Evolutionary conservation across 2,329 filamentous ascomycete species (phyloP).

Genomic region (Fusarium tuaranense): DNA sequence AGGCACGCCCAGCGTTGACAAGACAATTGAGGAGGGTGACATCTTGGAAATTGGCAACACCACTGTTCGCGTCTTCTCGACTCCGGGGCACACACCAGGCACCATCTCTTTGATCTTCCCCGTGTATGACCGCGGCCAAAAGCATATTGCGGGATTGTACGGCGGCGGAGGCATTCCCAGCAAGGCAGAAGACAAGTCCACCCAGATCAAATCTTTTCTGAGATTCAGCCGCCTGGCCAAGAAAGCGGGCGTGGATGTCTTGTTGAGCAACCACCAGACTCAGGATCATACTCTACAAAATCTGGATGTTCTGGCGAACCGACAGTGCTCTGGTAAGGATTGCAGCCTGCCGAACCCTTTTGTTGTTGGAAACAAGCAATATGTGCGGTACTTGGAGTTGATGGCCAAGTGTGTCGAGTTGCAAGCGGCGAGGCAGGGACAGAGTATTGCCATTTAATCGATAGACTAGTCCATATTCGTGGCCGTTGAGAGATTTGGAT

Average conservation of each 20-base stretch:
- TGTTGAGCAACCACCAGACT: conserved; percentile 39
- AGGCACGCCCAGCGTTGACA: conserved; percentile 12
- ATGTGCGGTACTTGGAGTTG: conserved; percentile 22
- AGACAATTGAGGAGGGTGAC: conserved; percentile 24
- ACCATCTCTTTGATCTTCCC: conserved; percentile 39
- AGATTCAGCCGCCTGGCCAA: conserved; percentile 21
- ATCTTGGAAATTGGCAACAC: conserved; percentile 39
- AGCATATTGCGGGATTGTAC: conserved; percentile 39
- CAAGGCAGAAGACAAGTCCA: conserved; percentile 27
- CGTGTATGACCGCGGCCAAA: conserved; percentile 31
- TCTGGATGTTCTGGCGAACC: conserved; percentile 24
- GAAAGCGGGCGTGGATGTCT: conserved; percentile 26
- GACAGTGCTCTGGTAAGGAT: conserved; percentile 10
- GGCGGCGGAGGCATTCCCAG: conserved; percentile 38
- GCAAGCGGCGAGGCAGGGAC: conserved; percentile 3
- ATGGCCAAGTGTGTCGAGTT: conserved; percentile 30
- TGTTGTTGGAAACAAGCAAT: conserved; percentile 25
- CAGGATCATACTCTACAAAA: conserved; percentile 38
- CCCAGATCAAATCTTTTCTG: conserved; percentile 36
- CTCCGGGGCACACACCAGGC: conserved; percentile 42
- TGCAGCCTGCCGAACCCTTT: conserved; percentile 29
- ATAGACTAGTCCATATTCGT: neutral
- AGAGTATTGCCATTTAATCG: neutral
- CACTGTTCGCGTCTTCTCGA: conserved; percentile 25
- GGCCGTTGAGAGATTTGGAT: no score